phyloP scores from a whole-genome alignment of 2,329 filamentous ascomycete genomes.

The Coniochaeta ligniaria region DNA sequence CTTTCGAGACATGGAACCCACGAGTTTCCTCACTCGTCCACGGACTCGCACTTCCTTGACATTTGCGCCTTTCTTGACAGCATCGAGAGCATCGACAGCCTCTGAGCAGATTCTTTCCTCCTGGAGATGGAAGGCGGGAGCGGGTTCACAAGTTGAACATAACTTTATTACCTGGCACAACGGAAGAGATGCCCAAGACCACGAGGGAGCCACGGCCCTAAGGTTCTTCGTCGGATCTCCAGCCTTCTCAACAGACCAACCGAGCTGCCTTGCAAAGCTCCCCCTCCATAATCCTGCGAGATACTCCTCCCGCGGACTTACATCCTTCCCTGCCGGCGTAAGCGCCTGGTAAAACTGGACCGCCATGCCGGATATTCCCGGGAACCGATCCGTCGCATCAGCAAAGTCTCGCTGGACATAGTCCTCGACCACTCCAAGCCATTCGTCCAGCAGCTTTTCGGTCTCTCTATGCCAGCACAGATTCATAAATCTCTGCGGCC shows the following conservation, averaged over 20 bases:
- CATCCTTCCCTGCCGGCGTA: constrained; percentile 8
- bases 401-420: constrained; percentile 16
- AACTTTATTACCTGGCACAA: constrained; percentile 10
- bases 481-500: constrained; percentile 14
- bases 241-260: constrained; percentile 14
- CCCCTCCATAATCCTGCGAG: constrained; percentile 16
- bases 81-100: neutral
- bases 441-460: constrained; percentile 14
- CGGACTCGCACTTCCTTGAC: neutral
- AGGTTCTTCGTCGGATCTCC: constrained; percentile 8
- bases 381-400: constrained; percentile 14
- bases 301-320: constrained; percentile 12
- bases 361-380: constrained; percentile 17
- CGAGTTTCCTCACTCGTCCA: neutral
- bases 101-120: neutral
- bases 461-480: constrained; percentile 13
- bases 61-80: neutral
- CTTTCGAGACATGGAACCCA: neutral
- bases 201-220: constrained; percentile 14
- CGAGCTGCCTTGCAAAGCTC: constrained; percentile 15
- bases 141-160: constrained; percentile 5
- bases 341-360: constrained; percentile 16
- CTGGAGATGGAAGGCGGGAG: constrained; percentile 11
- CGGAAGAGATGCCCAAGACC: constrained; percentile 18
- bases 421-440: constrained; percentile 17